Conservation (phyloP, 345 rosid species). For the Euphorbia lathyris region DNA sequence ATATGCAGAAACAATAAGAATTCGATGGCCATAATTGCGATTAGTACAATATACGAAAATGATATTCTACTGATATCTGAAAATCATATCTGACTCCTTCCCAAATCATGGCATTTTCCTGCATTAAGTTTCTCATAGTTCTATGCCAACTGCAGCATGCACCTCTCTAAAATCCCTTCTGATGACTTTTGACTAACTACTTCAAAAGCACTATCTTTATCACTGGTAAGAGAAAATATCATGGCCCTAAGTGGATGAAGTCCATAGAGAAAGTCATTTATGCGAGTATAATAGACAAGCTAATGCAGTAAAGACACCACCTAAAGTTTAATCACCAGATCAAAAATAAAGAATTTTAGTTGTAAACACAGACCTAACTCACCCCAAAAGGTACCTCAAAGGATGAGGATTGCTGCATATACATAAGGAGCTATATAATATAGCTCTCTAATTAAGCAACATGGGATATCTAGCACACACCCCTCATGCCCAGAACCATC, state of each 20-base stretch:
- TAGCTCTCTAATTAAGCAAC: no score
- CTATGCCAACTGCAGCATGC: neutral
- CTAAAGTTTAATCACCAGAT: neutral
- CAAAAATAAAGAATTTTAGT: neutral
- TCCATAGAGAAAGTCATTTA: neutral
- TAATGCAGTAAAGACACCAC: neutral
- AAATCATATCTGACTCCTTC: neutral
- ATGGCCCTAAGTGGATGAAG: neutral
- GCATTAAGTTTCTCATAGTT: neutral
- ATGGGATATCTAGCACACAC: no score
- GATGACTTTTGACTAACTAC: neutral
- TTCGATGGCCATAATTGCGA: neutral
- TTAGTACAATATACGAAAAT: neutral
- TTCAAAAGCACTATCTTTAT: neutral
- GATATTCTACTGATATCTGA: neutral
- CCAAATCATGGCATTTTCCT: neutral
- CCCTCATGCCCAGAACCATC: no score
- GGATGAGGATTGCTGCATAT: no score
- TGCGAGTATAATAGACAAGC: neutral
- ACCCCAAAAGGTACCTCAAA: no score
- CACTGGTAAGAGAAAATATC: no score
- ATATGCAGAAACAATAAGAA: neutral
- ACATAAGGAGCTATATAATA: no score
- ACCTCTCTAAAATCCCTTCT: neutral
- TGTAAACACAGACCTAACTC: no score